These are phyloP conservation scores for Amanita fuliginea DNA, from an alignment of 768 basidiomycete species.

Conservation along the genomic window DNA sequence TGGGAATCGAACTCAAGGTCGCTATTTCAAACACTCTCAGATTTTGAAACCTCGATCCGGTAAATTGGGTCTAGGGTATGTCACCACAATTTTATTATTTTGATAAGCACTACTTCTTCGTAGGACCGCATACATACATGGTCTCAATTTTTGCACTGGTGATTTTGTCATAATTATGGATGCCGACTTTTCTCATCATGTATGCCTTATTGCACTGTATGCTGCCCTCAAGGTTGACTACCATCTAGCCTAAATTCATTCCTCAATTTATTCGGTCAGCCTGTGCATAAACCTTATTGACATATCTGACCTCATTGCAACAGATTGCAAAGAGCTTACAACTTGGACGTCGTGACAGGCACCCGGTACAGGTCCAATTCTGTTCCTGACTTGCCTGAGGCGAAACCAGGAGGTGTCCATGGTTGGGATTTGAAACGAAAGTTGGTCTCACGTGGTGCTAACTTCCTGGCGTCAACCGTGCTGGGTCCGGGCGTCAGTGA, in stretches of 20 bases:
- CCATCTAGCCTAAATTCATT: conserved; percentile 79
- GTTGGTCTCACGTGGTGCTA: conserved; percentile 79
- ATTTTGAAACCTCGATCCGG: conserved; percentile 79
- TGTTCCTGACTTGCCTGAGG: conserved; percentile 41
- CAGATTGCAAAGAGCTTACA: conserved; percentile 76
- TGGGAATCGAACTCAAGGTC: not conserved
- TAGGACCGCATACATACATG: conserved; percentile 90
- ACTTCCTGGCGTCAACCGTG: conserved; percentile 81
- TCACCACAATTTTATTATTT: not conserved
- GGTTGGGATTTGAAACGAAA: conserved; percentile 92
- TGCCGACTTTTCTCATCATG: conserved; percentile 93
- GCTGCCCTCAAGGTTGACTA: not conserved
- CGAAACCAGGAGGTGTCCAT: conserved; percentile 75
- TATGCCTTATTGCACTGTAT: conserved; percentile 17
- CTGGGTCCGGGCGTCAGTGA: conserved; percentile 82
- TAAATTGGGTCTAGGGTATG: conserved; percentile 83
- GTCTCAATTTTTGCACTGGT: conserved; percentile 79
- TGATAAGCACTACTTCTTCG: conserved; percentile 6
- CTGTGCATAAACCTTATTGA: not conserved
- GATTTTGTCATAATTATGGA: conserved; percentile 98
- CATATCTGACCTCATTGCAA: not conserved
- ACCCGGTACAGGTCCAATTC: conserved; percentile 71
- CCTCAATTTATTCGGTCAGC: conserved; percentile 77
- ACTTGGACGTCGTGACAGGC: conserved; percentile 89
- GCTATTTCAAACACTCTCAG: conserved; percentile 22